Base-by-base conservation (phyloP, 2,329 filamentous ascomycete genomes). In the Cytospora leucostoma region DNA sequence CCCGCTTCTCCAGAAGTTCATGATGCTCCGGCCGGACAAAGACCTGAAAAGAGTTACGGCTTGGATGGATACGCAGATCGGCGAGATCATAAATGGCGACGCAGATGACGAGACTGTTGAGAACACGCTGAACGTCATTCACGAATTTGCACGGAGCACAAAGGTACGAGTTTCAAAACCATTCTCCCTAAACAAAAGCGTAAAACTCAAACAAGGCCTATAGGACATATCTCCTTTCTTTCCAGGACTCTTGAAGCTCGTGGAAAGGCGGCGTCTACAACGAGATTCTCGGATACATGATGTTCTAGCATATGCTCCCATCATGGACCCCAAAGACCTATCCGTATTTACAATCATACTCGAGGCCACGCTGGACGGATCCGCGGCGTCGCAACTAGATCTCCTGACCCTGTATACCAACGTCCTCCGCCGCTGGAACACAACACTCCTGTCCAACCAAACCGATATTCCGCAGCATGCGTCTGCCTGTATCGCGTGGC, bases 1-100 rank as follows among this genome's bases (percentile, higher is more conserved):
- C 70, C 89, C 89, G 3, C 78, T 96, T 35, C 82, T 94, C 1
- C 91, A 94, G 72, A 95, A 94, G 71, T 79, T 94, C 32, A 77
- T 92, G 38, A 77, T 90, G n/a, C 76, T 91, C 35, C 82, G 84
- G 56, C 84, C 88, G 1, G 82, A 84, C 40, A 75, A 78, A 17
- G 78, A 81, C 56, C 53, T 59, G 34, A 63, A 59, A 34, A 60
- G 64, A 38, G 61, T 58, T 5, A 64, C 34, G 37, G 64, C 57
- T n/a, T 66, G 64, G 64, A 66, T 64, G 57, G 27, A 64, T 32
- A 44, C 57, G 35, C 64, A 66, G 33, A 32, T 66, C 5, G 50
- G 52, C 15, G 64, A 66, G 56, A 55, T 64, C 3, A 17, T 66
- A 19, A 66, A 50, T 15, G 82, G 84, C 1, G 80, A 83, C 62